phyloP scores from a whole-genome alignment of 2,329 filamentous ascomycete genomes.

The Zarea fungicola region DNA sequence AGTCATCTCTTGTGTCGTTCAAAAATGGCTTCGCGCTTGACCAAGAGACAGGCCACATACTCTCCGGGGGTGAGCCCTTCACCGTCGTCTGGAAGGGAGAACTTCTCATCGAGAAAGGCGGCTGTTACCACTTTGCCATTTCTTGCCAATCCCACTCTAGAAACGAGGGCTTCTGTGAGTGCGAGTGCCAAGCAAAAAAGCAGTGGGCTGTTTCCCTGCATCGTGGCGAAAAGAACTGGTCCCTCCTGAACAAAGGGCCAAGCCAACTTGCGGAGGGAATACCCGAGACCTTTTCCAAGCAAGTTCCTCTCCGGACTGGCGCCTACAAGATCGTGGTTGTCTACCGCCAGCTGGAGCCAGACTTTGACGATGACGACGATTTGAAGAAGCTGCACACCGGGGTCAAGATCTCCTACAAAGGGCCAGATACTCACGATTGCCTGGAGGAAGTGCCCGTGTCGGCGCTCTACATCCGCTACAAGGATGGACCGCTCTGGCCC shows the following conservation, averaged over 20 bases:
- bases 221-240: conserved; percentile 1
- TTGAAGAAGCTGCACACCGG: conserved; percentile 2
- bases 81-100: neutral
- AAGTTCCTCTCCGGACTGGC: neutral
- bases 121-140: conserved; percentile 7
- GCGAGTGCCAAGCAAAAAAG: neutral
- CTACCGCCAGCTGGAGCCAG: conserved; percentile 1
- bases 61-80: conserved; percentile 8
- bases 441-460: neutral
- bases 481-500: conserved; percentile 10
- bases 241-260: neutral
- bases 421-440: neutral
- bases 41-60: neutral
- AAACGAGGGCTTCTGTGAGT: neutral
- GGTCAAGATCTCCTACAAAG: neutral
- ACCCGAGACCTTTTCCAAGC: neutral
- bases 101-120: neutral
- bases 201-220: conserved; percentile 1
- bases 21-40: conserved; percentile 8
- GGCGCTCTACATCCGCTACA: conserved; percentile 1
- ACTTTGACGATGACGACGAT: conserved; percentile 10
- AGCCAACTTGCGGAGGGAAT: neutral
- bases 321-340: neutral
- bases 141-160: neutral
- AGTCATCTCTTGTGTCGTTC: conserved; percentile 1